phyloP scores from a whole-genome alignment of 2,329 filamentous ascomycete genomes.

The Alternaria longipes region DNA sequence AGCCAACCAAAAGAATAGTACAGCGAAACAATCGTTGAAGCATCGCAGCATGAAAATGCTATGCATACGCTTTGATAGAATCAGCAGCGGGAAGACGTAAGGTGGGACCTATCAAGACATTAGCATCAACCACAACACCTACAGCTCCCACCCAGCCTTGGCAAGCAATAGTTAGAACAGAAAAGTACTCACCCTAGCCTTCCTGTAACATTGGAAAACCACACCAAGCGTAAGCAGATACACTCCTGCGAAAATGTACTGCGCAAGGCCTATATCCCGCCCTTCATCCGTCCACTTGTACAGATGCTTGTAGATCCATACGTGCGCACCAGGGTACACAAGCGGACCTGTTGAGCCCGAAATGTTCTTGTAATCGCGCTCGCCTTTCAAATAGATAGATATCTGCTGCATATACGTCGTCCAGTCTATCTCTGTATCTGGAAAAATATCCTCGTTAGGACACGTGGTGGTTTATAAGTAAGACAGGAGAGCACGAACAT shows the following conservation, averaged over 20 bases:
- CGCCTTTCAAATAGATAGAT: constrained; percentile 78
- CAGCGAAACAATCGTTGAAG: constrained; percentile 95
- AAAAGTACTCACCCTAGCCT: constrained; percentile 67
- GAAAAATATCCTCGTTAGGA: not conserved
- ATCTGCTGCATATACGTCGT: constrained; percentile 96
- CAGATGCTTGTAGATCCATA: constrained; percentile 86
- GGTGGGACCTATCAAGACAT: constrained; percentile 72
- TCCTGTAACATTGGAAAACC: constrained; percentile 83
- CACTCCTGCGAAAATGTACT: constrained; percentile 80
- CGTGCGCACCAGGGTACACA: constrained; percentile 93
- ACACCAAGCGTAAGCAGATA: constrained; percentile 80
- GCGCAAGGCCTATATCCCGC: constrained; percentile 78
- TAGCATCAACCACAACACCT: constrained; percentile 2
- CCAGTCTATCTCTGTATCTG: constrained; percentile 99
- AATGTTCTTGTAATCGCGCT: constrained; percentile 87
- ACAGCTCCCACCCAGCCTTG: not conserved
- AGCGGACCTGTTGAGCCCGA: constrained; percentile 89
- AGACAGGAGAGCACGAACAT: constrained; percentile 66
- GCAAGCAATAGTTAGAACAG: not conserved
- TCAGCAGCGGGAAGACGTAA: constrained; percentile 84
- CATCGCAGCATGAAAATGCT: constrained; percentile 91
- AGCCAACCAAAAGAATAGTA: constrained; percentile 82
- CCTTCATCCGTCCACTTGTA: constrained; percentile 82
- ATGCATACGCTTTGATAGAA: constrained; percentile 90
- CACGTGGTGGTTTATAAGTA: constrained; percentile 32